phyloP scores from a whole-genome alignment of 345 rosid species.

The Lumnitzera racemosa region DNA sequence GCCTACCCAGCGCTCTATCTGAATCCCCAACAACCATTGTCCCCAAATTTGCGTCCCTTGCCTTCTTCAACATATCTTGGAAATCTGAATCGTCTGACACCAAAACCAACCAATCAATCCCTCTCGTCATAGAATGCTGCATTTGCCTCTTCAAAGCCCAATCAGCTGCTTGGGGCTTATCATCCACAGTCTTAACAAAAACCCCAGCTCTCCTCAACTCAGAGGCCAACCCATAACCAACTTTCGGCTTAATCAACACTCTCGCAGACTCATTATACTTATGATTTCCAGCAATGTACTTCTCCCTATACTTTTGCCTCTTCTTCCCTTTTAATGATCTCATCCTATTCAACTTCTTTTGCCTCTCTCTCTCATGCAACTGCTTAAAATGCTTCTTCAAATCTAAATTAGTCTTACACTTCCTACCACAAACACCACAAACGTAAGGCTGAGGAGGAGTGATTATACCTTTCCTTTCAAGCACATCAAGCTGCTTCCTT shows the following conservation, averaged over 20 bases:
- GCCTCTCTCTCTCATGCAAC: conserved; percentile 82
- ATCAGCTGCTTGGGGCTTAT: conserved; percentile 95
- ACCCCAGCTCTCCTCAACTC: conserved; percentile 85
- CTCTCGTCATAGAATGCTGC: conserved; percentile 79
- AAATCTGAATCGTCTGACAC: conserved; percentile 89
- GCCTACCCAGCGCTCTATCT: conserved; percentile 57
- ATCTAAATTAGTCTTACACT: conserved; percentile 74
- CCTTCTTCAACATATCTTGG: conserved; percentile 63
- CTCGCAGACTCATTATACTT: conserved; percentile 74
- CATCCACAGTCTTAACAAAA: conserved; percentile 73
- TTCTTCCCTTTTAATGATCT: conserved; percentile 75
- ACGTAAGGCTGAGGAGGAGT: conserved; percentile 36
- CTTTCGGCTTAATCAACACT: conserved; percentile 50
- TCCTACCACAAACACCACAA: conserved; percentile 79
- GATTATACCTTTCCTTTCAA: conserved; percentile 51
- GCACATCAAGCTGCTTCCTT: conserved; percentile 46
- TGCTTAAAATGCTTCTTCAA: conserved; percentile 81
- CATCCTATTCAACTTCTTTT: conserved; percentile 79
- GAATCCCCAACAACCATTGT: conserved; percentile 78
- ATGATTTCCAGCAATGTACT: conserved; percentile 57
- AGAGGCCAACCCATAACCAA: conserved; percentile 63
- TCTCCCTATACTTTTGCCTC: conserved; percentile 63
- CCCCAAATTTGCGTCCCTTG: conserved; percentile 66
- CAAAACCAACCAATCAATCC: conserved; percentile 79
- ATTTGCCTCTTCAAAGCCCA: conserved; percentile 96